Evolutionary conservation across 768 basidiomycete species (phyloP), one percentile per base, ranked within the genome.

Genomic region (Gloeopeniophorella convolvens): DNA sequence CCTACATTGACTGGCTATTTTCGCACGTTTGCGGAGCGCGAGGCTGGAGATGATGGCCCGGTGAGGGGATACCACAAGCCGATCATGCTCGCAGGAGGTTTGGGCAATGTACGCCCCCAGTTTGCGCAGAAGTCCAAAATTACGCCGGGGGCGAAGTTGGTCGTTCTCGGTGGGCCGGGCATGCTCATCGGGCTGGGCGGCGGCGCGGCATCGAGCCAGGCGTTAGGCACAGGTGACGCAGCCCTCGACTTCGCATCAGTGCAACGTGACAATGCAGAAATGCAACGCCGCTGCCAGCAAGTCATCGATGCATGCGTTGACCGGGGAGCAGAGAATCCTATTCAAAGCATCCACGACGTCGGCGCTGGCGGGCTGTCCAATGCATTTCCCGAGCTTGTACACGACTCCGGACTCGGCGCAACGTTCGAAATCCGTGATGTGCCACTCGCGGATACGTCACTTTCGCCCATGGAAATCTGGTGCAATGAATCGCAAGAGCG

Each of bases 381-480:
- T 65, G 96, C 95, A 27, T 72, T 99, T 2, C 96, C 96, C 0
- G 96, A 99, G 66, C 72, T 99, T 36, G 96, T 99, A 2, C 95
- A 98, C 63, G 95, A 98, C 67, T 88, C 93, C 1, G 79, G 76
- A n/a, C 75, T 96, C 5, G 96, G 96, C 7, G 96, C 90, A 1
- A 73, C 64, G 4, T 93, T 98, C 62, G 96, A 99, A 70, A 94
- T 99, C 58, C 75, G 95, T 18, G 89, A 97, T 60, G 83, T 99
- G 6, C 76, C 90, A 21, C 82, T 96, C 33, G 95, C 91, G 24
- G 96, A 98, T 65, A 75, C 78, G 20, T 85, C 87, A 32, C 90
- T 99, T 89, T 93, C 90, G 4, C 96, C 96, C 0, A 97, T 99
- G 95, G 95, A 98, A 70, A 97, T 98, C 42, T 99, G 96, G 96